phyloP scores from a whole-genome alignment of 163 green algal genomes.

The Smithsoniella earleae region DNA sequence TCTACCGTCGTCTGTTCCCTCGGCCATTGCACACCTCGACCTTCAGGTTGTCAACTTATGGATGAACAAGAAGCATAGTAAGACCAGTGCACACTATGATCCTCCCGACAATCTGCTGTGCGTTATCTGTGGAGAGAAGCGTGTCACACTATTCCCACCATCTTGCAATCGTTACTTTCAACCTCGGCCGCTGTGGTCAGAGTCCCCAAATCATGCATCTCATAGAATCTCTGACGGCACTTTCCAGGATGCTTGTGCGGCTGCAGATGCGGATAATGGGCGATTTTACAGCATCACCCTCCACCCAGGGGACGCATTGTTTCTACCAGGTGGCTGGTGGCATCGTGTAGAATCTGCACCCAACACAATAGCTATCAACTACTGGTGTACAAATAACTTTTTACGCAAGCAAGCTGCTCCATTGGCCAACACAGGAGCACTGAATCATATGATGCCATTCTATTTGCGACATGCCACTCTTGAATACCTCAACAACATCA shows the following conservation, averaged over 20 bases:
- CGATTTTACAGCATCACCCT: conserved; percentile 1
- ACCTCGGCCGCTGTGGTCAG: neutral
- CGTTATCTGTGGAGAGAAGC: conserved; percentile 52
- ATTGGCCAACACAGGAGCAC: neutral
- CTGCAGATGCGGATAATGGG: neutral
- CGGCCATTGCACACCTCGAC: conserved; percentile 26
- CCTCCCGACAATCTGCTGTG: conserved; percentile 62
- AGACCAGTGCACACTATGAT: conserved; percentile 61
- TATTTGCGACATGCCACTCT: neutral
- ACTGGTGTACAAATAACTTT: no score
- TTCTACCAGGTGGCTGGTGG: conserved; percentile 9
- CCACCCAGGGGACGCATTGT: neutral
- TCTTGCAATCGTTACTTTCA: neutral
- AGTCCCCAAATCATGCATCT: conserved; percentile 6
- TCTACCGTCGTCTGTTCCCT: conserved; percentile 32
- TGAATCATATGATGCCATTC: neutral
- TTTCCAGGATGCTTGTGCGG: neutral
- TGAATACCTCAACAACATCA: neutral
- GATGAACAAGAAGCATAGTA: conserved; percentile 35
- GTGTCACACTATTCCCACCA: conserved; percentile 39
- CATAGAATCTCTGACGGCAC: neutral
- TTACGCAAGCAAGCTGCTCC: no score
- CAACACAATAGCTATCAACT: conserved; percentile 23
- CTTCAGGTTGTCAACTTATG: conserved; percentile 46
- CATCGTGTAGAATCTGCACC: neutral